A percentile compares a stretch with the other conserved stretches of the same genome.
Evolutionary conservation across 345 rosid genomes (phyloP).

Genomic region (Boechera divaricarpa): DNA sequence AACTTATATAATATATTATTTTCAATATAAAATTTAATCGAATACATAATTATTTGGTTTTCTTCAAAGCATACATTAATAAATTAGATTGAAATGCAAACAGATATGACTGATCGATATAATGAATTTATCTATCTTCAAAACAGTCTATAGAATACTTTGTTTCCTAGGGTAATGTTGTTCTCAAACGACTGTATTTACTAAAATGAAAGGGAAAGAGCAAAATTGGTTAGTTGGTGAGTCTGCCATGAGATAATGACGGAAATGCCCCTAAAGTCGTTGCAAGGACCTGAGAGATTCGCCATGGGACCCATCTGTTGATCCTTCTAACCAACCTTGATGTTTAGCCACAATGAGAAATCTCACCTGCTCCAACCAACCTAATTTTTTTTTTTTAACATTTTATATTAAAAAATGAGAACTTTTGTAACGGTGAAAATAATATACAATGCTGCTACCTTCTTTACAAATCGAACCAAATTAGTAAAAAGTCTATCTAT

Average conservation of each 20-base stretch:
- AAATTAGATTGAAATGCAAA: not conserved
- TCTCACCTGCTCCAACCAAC: slow-evolving; percentile 41
- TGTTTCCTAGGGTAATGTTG: not conserved
- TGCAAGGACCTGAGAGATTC: slow-evolving; percentile 31
- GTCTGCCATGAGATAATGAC: slow-evolving; percentile 2
- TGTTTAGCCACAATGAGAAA: slow-evolving; percentile 41
- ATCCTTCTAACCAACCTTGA: slow-evolving; percentile 31
- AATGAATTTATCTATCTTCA: not conserved
- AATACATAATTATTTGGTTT: not conserved
- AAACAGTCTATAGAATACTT: not conserved
- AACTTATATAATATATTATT: not conserved
- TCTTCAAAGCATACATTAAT: not conserved
- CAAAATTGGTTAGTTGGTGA: too few species aligned
- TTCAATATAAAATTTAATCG: not conserved
- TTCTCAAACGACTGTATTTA: too few species aligned
- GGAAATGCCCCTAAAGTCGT: slow-evolving; percentile 25
- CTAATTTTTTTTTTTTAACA: not conserved
- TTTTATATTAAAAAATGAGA: not conserved
- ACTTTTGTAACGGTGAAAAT: not conserved
- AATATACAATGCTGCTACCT: not conserved
- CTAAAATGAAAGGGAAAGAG: too few species aligned
- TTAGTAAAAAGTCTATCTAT: too few species aligned
- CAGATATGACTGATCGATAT: not conserved
- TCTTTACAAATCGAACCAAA: too few species aligned
- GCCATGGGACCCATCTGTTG: slow-evolving; percentile 29